Evolutionary conservation across 192 early-diverging fungal species (phyloP).

Genomic region (Entophlyctis luteolus): DNA sequence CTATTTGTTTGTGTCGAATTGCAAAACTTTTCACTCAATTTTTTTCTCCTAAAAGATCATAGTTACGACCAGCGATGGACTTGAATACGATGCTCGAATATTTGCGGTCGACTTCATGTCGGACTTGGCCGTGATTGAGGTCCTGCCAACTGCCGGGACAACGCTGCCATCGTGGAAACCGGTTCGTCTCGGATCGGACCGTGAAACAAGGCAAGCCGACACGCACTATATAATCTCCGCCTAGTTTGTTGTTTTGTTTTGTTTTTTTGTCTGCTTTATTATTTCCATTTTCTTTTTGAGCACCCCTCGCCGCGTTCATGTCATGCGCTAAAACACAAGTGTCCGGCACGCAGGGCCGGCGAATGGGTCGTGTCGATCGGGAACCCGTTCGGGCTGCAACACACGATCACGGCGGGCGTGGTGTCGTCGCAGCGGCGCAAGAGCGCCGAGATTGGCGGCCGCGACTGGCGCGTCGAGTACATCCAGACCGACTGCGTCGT

Average conservation of each 20-base stretch:
- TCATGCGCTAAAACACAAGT: no score
- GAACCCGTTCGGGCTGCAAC: constrained; percentile 49
- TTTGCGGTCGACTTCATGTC: constrained; percentile 39
- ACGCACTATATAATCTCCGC: no score
- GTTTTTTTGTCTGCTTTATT: no score
- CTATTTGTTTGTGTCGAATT: not conserved
- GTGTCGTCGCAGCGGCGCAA: constrained; percentile 39
- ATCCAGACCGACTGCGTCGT: constrained; percentile 55
- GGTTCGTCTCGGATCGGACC: constrained; percentile 15
- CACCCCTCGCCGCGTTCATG: no score
- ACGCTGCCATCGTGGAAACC: constrained; percentile 14
- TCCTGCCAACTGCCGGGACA: not conserved
- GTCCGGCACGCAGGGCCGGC: constrained; percentile 18
- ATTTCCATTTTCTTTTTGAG: no score
- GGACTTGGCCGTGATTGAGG: constrained; percentile 46
- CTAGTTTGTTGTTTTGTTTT: no score
- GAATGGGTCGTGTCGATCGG: constrained; percentile 50
- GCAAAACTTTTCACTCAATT: not conserved
- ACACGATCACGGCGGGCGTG: constrained; percentile 51
- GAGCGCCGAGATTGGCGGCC: constrained; percentile 32
- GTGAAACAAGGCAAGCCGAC: no score
- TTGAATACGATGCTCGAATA: constrained; percentile 32
- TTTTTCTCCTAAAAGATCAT: constrained; percentile 19
- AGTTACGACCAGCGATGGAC: constrained; percentile 37
- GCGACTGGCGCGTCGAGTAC: constrained; percentile 44